Evolutionary conservation across 2,329 filamentous ascomycete genomes (phyloP), one percentile per base, ranked within the genome.

Genomic region (Dactylellina cionopaga): DNA sequence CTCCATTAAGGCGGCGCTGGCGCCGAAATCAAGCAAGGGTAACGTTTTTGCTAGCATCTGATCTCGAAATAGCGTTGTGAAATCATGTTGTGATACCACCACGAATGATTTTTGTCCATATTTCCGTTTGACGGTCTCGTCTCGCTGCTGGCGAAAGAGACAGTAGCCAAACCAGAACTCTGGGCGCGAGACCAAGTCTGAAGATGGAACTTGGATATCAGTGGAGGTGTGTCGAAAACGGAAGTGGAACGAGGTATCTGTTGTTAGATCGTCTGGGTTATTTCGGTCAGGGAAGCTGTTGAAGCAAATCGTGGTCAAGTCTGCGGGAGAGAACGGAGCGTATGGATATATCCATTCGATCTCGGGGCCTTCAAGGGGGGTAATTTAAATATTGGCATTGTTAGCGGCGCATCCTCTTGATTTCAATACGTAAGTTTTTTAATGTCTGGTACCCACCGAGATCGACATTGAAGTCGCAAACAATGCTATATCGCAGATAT

Each of bases 391-490:
- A 62, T 29, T 29, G 27, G 47, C 15, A 13, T 19, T 5, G 37
- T 65, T 25, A 69, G 62, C 10, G n/a, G 19, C 13, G n/a, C n/a
- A n/a, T n/a, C n/a, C n/a, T n/a, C n/a, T n/a, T n/a, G n/a, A n/a
- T n/a, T n/a, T n/a, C n/a, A n/a, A n/a, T n/a, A n/a, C n/a, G n/a
- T n/a, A n/a, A n/a, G n/a, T n/a, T n/a, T n/a, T n/a, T n/a, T n/a
- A n/a, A n/a, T n/a, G n/a, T n/a, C n/a, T n/a, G n/a, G n/a, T n/a
- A n/a, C 76, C 52, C 19, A 76, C 76, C 76, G 51, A 77, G 63
- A 52, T 77, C 76, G 59, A 77, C 75, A 71, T 77, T 77, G 74
- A 77, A 77, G 51, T 77, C 76, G 44, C 76, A 77, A 35, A 77
- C 76, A 44, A 77, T 68, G 63, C 76, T 77, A 33, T 24, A 62